Percentiles rank a stretch among this genome's conserved stretches.
Conservation (phyloP, 1,284 basidiomycete genomes). For the Taiwanofungus camphoratus region DNA sequence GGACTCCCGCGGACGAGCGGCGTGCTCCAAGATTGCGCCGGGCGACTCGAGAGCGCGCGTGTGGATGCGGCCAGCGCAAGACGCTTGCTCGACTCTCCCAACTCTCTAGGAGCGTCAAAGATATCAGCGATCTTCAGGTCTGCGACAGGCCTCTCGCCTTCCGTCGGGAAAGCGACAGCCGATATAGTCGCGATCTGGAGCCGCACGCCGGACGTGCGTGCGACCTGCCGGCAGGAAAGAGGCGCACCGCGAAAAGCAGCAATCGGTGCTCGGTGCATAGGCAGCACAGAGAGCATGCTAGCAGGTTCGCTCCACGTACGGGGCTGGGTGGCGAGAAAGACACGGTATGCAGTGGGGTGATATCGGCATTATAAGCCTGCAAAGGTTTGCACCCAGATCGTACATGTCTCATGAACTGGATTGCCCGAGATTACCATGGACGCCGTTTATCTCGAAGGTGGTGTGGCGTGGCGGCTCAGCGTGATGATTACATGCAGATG, state of each 20-base stretch:
- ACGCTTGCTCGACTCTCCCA: constrained; percentile 24
- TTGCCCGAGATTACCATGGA: too few species aligned
- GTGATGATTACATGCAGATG: too few species aligned
- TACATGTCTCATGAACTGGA: too few species aligned
- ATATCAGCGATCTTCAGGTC: constrained; percentile 25
- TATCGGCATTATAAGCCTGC: too few species aligned
- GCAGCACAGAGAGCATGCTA: constrained; percentile 2
- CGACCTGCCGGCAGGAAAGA: background rate
- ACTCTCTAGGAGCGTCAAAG: constrained; percentile 26
- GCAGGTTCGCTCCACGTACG: too few species aligned
- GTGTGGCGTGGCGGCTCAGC: too few species aligned
- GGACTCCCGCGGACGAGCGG: background rate
- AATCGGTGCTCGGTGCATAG: constrained; percentile 3
- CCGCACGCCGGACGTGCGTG: background rate
- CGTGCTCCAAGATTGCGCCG: constrained; percentile 5
- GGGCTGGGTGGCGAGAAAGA: too few species aligned
- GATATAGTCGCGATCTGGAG: constrained; percentile 8
- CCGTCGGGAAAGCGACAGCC: constrained; percentile 1
- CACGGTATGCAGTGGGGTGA: too few species aligned
- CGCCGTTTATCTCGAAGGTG: too few species aligned
- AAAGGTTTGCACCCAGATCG: too few species aligned
- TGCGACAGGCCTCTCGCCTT: constrained; percentile 7
- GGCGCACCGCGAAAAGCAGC: constrained; percentile 2
- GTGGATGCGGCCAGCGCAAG: constrained; percentile 12
- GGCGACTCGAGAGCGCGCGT: constrained; percentile 9